Evolutionary conservation across 2,329 filamentous ascomycete genomes (phyloP), one percentile per base, ranked within the genome.

Genomic region (Neoscytalidium dimidiatum): DNA sequence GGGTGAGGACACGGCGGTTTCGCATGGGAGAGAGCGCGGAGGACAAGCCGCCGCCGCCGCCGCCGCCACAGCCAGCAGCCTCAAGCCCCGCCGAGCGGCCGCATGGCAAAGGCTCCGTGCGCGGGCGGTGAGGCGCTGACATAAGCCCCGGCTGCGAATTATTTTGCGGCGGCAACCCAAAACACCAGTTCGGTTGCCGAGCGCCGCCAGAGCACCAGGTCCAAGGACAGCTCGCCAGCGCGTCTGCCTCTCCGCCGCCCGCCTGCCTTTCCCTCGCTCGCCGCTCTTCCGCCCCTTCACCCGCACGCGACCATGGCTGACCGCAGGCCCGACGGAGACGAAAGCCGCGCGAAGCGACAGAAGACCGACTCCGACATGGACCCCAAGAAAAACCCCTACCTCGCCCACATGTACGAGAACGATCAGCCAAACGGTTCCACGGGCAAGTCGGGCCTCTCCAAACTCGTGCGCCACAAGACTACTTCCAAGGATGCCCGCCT

Each of bases 341-440:
- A 78, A 69, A 80, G 78, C 68, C 81, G 83, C 71, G 77, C 78
- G 70, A 89, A 84, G 79, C 83, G 83, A 67, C 81, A 84, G 72
- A 86, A 86, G 74, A 83, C 82, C 69, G 74, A 72, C 70, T 69
- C 76, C 70, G 78, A 79, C 67, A 79, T 77, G 68, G 84, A 87
- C 73, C 85, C 86, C 62, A 80, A 80, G 66, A 74, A 85, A 75
- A 98, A 98, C 77, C 92, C 92, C 1, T 98, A 99, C 82, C 88
- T 99, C 68, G 92, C 93, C 64, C 95, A 99, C 79, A 90, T 91
- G 87, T 88, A 94, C 79, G 84, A 89, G 68, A 80, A 77, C 69
- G 73, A 73, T 72, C 68, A 73, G 70, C 70, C 70, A 62, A 76
- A 78, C 58, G 75, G 71, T 43, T 68, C 72, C 65, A 71, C 70